Percentiles rank a stretch among this genome's conserved stretches.
These are phyloP conservation scores for Scheffersomyces segobiensis DNA, from an alignment of 1,139 yeast genomes.

Conservation along the genomic window DNA sequence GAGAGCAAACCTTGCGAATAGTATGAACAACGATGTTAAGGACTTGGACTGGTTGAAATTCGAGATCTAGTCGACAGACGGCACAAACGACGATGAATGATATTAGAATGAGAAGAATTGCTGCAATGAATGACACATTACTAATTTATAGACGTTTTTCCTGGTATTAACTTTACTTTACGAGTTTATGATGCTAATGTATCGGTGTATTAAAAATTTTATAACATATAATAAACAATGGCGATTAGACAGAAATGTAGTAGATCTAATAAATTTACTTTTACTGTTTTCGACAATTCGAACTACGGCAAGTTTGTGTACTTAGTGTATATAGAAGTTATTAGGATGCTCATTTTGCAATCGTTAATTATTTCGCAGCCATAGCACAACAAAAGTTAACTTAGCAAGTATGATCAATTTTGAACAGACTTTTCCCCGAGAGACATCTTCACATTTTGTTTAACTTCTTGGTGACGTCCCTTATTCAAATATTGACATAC, in stretches of 20 bases:
- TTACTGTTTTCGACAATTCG: not conserved
- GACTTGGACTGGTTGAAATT: conserved; percentile 52
- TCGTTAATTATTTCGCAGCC: too few species aligned
- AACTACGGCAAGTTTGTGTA: too few species aligned
- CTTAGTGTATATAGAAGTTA: too few species aligned
- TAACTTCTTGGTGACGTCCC: too few species aligned
- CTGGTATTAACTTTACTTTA: conserved; percentile 4
- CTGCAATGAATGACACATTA: not conserved
- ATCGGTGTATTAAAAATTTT: not conserved
- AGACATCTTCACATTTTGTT: too few species aligned
- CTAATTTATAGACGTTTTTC: not conserved
- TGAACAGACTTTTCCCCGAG: too few species aligned
- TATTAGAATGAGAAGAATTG: not conserved
- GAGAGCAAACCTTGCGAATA: conserved; percentile 1
- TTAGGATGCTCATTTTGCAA: too few species aligned
- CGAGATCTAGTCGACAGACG: conserved; percentile 27
- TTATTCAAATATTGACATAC: too few species aligned
- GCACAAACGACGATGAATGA: not conserved
- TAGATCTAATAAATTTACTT: not conserved
- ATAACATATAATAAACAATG: not conserved
- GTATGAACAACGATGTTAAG: conserved; percentile 15
- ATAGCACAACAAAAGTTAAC: too few species aligned
- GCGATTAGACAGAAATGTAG: not conserved
- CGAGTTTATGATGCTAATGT: conserved; percentile 1
- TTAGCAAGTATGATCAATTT: too few species aligned